Evolutionary conservation across 768 basidiomycete genomes (phyloP), one percentile per base, ranked within the genome.

Genomic region (Trametes elegans): DNA sequence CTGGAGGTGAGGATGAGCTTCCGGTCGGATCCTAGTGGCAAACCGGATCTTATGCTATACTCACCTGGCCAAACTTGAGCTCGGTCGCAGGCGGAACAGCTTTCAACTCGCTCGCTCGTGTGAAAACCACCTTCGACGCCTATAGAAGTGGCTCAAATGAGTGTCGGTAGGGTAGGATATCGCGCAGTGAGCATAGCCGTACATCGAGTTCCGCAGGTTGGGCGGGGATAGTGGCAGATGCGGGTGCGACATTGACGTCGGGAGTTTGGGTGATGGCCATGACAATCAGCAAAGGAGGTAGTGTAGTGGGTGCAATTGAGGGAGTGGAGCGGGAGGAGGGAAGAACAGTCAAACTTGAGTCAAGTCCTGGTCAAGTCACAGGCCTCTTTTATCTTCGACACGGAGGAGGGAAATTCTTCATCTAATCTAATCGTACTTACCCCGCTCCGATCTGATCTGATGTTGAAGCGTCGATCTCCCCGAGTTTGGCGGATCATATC

Each of bases 51-150:
- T 5, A 43, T n/a, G n/a, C n/a, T n/a, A 16, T 2, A 67, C 74
- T 54, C 58, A 82, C 85, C 71, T 77, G 71, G 16, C 88, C 87
- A 44, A 88, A 89, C 1, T 65, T 66, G 34, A 87, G 67, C 7
- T 72, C 68, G 31, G 81, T 76, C 0, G 76, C 68, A 3, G 70
- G 64, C 0, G 81, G 81, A 0, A 88, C 57, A 1, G 75, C 68
- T 66, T 85, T 88, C 9, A 79, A 72, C 3, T 71, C 64, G 4
- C 76, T 67, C 1, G 81, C 73, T 36, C 74, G 71, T 10, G 65
- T 78, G 3, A 87, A 64, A 6, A 68, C 74, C 10, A 90, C 69
- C 60, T 75, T 81, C 6, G 83, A 79, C 2, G 82, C 76, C 88
- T 89, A 57, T n/a, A 21, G 11, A 10, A 7, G 11, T 7, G 1